phyloP scores from a whole-genome alignment of 2,329 filamentous ascomycete species.

The Monilinia polystroma region DNA sequence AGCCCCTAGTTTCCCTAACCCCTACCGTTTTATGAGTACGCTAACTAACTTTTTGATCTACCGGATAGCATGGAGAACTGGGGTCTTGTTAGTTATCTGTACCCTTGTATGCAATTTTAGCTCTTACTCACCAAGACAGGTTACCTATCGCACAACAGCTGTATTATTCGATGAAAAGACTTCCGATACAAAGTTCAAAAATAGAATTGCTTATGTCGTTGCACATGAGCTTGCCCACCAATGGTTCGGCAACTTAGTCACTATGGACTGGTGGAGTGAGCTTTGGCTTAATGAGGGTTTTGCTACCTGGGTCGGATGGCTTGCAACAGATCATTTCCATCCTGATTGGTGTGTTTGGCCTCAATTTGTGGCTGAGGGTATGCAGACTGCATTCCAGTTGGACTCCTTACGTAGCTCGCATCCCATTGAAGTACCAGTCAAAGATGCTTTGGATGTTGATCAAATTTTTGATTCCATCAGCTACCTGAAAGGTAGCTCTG shows the following conservation, averaged over 20 bases:
- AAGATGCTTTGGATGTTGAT: constrained; percentile 91
- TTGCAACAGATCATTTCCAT: constrained; percentile 73
- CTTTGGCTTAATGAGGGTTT: constrained; percentile 96
- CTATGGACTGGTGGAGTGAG: constrained; percentile 96
- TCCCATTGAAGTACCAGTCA: constrained; percentile 92
- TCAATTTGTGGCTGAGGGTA: constrained; percentile 93
- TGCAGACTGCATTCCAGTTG: constrained; percentile 86
- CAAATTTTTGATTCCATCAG: constrained; percentile 98
- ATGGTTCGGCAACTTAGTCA: constrained; percentile 94
- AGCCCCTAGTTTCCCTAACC: neutral
- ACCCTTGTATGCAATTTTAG: neutral
- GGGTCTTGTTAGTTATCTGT: constrained; percentile 85
- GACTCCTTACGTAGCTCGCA: constrained; percentile 90
- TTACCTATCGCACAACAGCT: constrained; percentile 93
- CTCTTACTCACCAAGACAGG: constrained; percentile 40
- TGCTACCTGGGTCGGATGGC: constrained; percentile 96
- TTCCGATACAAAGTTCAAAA: constrained; percentile 87
- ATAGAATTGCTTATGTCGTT: constrained; percentile 92
- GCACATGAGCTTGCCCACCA: constrained; percentile 97
- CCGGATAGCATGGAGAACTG: constrained; percentile 59
- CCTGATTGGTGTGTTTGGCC: constrained; percentile 98
- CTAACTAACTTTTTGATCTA: constrained; percentile 2
- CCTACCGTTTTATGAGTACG: neutral
- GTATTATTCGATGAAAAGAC: constrained; percentile 93
- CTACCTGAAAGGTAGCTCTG: constrained; percentile 93